Percentiles rank a stretch among this genome's conserved stretches.
Evolutionary conservation across 202 grass and related monocot genomes (phyloP).

Genomic region (Brachypodium distachyon): DNA sequence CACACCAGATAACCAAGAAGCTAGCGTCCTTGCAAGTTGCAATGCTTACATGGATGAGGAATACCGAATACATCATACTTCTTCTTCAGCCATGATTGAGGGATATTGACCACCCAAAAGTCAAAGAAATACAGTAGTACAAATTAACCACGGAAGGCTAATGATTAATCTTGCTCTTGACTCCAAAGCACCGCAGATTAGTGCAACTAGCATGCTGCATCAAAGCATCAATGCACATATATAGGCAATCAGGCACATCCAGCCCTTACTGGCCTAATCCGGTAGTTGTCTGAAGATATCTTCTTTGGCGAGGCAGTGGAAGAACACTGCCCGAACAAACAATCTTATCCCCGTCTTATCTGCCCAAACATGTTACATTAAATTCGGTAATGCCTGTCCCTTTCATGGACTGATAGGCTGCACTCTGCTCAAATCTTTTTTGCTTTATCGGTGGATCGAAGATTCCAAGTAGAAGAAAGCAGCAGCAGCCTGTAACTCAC

Average conservation of each 20-base stretch:
- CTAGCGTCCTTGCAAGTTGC: not conserved
- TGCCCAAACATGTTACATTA: constrained; percentile 31
- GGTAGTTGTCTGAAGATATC: constrained; percentile 7
- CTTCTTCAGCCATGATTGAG: not conserved
- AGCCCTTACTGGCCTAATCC: constrained; percentile 6
- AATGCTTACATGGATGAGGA: not conserved
- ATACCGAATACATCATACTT: not conserved
- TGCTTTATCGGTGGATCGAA: constrained; percentile 38
- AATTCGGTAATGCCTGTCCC: constrained; percentile 31
- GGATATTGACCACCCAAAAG: not conserved
- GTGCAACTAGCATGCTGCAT: not conserved
- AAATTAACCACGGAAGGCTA: not conserved
- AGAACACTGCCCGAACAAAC: constrained; percentile 23
- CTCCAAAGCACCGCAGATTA: not conserved
- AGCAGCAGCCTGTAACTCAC: constrained; percentile 11
- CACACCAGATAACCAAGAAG: not conserved
- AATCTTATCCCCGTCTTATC: constrained; percentile 51
- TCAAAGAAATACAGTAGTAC: not conserved
- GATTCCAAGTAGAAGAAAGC: constrained; percentile 32
- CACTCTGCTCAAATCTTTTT: constrained; percentile 34
- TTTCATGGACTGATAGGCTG: constrained; percentile 26
- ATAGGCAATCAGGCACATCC: not conserved
- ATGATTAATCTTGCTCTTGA: not conserved
- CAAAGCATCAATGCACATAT: not conserved
- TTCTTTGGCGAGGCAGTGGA: constrained; percentile 10